phyloP scores from a whole-genome alignment of 2,329 filamentous ascomycete genomes.

The Nemania bipapillata region DNA sequence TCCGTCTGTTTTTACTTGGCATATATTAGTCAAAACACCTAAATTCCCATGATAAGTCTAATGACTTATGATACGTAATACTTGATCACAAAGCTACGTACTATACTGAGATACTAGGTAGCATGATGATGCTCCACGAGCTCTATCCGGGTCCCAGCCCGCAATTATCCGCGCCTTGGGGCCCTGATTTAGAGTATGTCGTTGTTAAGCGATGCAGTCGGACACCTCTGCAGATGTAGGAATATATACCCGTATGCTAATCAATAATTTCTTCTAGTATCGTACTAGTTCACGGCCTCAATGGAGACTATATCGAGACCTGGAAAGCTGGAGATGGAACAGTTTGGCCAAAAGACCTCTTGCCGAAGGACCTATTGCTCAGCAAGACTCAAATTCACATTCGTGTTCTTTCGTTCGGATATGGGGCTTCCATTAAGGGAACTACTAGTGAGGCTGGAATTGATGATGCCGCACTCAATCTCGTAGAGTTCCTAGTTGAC shows the following conservation, averaged over 20 bases:
- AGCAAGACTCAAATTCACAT: background rate
- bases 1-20: too few species aligned
- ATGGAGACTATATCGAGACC: background rate
- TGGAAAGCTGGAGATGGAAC: constrained; percentile 11
- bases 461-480: background rate
- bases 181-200: constrained; percentile 7
- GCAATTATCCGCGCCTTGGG: background rate
- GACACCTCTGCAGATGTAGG: background rate
- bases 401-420: background rate
- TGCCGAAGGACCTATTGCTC: background rate
- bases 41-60: background rate
- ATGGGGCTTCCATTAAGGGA: background rate
- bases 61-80: too few species aligned
- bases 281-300: constrained; percentile 19
- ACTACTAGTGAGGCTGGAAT: constrained; percentile 1
- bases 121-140: constrained; percentile 7
- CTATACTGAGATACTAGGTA: too few species aligned
- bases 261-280: background rate
- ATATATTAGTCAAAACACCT: too few species aligned
- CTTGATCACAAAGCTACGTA: too few species aligned
- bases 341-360: constrained; percentile 18
- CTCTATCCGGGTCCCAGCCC: background rate
- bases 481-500: background rate
- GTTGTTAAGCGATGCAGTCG: background rate
- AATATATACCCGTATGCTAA: background rate